Conservation (phyloP, 176 grass and related monocot genomes). For the Oryza longistaminata region DNA sequence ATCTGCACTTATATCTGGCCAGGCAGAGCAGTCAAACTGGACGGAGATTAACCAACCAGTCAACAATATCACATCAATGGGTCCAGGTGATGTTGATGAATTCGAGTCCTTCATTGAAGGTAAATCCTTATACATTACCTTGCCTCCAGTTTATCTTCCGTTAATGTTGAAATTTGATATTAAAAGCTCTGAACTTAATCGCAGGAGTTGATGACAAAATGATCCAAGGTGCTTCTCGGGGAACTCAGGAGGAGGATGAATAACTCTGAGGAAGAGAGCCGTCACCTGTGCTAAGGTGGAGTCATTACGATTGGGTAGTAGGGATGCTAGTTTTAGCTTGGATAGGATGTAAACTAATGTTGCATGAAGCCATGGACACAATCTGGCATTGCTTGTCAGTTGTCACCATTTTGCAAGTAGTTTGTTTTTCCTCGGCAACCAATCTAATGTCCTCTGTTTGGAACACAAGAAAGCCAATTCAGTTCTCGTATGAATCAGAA, state of each 20-base stretch:
- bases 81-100: conserved; percentile 64
- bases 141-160: not conserved
- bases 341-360: conserved; percentile 35
- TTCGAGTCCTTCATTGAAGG: conserved; percentile 77
- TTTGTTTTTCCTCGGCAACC: not conserved
- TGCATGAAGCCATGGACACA: not conserved
- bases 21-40: conserved; percentile 63
- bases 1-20: conserved; percentile 42
- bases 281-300: not conserved
- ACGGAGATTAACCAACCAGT: conserved; percentile 63
- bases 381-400: conserved; percentile 8
- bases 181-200: conserved; percentile 18
- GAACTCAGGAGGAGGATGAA: conserved; percentile 48
- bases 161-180: conserved; percentile 25
- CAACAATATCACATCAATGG: conserved; percentile 28
- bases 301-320: not conserved
- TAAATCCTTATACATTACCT: conserved; percentile 36
- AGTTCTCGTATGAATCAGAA: not conserved
- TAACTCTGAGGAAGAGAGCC: conserved; percentile 33
- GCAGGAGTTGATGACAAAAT: conserved; percentile 77
- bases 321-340: conserved; percentile 21
- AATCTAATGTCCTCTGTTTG: not conserved
- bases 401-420: not conserved
- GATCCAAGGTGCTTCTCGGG: conserved; percentile 68
- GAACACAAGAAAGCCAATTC: not conserved